Evolutionary conservation across 1,284 basidiomycete genomes (phyloP), one percentile per base, ranked within the genome.

Genomic region (Trichosporon asahii): DNA sequence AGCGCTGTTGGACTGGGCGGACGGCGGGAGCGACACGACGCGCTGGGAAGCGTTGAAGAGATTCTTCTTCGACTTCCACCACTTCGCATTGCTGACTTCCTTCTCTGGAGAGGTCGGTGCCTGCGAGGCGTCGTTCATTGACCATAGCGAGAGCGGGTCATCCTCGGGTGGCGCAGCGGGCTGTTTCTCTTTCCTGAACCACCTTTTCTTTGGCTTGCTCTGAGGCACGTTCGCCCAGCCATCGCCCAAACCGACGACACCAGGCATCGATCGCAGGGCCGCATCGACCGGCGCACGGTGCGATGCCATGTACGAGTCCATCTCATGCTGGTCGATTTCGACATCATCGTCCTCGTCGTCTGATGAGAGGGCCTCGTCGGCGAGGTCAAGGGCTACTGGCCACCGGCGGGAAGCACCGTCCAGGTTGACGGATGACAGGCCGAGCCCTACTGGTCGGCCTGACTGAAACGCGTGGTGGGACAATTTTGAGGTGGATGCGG

Each of bases 191-290:
- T 69, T 67, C 23, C 63, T 49, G 37, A 71, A 71, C 72, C 72
- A 73, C 12, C 66, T 23, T 14, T 29, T 40, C 66, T 70, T 73
- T 2, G 64, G 64, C 35, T 71, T 66, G 8, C 44, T 29, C 21
- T 66, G 68, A 6, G 69, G 69, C 29, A 77, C 78, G 35, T 78
- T 76, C 11, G 77, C 77, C 80, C 80, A 81, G 12, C 80, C 80
- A 53, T 81, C 80, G 8, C 80, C 80, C 2, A 81, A 65, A 4
- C 79, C 79, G 1, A 79, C 71, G n/a, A 81, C 76, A 8, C 79
- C 80, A 4, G 77, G 76, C 57, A 74, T 71, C 12, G 77, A 77
- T 27, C 80, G 75, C 18, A 81, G 35, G 1, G 66, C 65, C 1
- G 70, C 72, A 49, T 80, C 76, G 1, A 74, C 73, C 14, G 72